Base-by-base conservation (phyloP, 2,329 filamentous ascomycete species). In the Davidsoniella virescens region DNA sequence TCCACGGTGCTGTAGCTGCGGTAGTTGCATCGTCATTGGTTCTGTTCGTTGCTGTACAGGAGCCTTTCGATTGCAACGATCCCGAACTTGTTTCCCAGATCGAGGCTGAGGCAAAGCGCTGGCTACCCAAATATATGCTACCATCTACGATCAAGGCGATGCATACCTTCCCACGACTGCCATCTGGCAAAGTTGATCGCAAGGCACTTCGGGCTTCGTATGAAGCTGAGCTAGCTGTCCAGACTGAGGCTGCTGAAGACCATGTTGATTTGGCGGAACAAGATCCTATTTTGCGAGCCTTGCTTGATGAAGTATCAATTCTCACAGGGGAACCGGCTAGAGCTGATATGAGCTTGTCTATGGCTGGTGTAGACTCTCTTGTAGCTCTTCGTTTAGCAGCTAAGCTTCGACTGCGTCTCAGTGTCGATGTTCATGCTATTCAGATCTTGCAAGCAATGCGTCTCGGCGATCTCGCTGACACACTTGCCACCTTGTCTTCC, bases 121-220 rank as follows among this genome's bases (percentile, higher is more conserved):
- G 87, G 85, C 70, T 95, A 1, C 86, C 87, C 0, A 69, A 71
- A 3, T 92, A 81, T 60, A 94, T 94, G 88, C 65, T 93, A 1
- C 88, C 88, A 0, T 73, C 75, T 3, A 82, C 93, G 54, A 66
- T 93, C 20, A 62, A 86, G 0, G 59, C 83, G 1, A 65, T 83
- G 54, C 56, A 70, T 0, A 67, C 72, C 7, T 80, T 94, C 51
- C 87, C 87, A 1, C 78, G 81, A 48, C 67, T 94, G 17, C 70
- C 87, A 2, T 94, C 87, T 0, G 88, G 88, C 0, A 95, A 95
- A 59, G 72, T 88, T 12, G 83, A 94, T 58, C 78, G 78, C 47
- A 82, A 78, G 57, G 64, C 62, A 10, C 65, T 94, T 6, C 70
- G 78, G 56, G 60, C 66, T 1, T 66, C 75, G 6, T 84, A 63